Conservation (phyloP, 768 basidiomycete genomes). For the Roridomyces roridus region DNA sequence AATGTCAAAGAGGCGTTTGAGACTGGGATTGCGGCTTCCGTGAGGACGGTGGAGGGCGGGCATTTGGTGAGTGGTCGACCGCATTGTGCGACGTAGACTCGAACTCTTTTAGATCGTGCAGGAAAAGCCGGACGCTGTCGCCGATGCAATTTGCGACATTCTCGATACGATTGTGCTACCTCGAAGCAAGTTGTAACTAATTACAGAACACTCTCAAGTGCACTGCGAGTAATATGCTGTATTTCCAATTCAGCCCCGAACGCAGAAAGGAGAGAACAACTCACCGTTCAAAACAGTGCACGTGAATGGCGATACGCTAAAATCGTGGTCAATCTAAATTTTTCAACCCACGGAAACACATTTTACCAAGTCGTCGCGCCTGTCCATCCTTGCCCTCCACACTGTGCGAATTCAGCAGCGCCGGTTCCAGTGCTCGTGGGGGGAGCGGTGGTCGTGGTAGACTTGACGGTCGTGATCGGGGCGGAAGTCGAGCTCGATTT, state of each 20-base stretch:
- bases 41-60: conserved; percentile 30
- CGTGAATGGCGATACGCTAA: neutral
- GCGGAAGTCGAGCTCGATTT: too few relatives aligned
- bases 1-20: conserved; percentile 32
- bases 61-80: conserved; percentile 32
- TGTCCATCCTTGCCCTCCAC: conserved; percentile 6
- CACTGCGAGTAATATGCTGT: conserved; percentile 13
- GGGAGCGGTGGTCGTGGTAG: neutral
- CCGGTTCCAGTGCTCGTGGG: neutral
- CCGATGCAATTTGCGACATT: conserved; percentile 30
- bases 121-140: conserved; percentile 34
- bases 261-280: neutral
- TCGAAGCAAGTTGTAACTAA: neutral
- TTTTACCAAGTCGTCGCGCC: conserved; percentile 4
- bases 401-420: conserved; percentile 6
- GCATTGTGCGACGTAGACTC: neutral
- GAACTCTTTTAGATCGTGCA: conserved; percentile 31
- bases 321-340: neutral
- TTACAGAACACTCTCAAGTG: too few relatives aligned
- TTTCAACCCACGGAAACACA: neutral
- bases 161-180: conserved; percentile 9
- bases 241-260: neutral
- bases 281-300: neutral
- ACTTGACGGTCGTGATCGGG: neutral
- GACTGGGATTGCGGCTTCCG: conserved; percentile 33